Conservation (phyloP, 768 basidiomycete genomes). For the Tephrocybe sp. region DNA sequence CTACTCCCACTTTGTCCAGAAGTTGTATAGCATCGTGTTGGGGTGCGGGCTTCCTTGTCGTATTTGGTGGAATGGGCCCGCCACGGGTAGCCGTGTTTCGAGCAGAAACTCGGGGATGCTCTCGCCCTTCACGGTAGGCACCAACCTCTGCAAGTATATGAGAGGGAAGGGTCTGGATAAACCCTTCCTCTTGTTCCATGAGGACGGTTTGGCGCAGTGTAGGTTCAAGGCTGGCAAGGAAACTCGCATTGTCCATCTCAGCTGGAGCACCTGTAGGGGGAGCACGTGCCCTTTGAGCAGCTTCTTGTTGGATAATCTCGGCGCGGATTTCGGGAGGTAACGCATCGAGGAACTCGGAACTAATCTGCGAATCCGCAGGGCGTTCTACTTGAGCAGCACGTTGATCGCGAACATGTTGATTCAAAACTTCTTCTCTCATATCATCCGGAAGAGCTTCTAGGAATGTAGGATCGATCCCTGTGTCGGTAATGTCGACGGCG, state of each 20-base stretch:
- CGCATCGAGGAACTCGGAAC: slow-evolving; percentile 92
- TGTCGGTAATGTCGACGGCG: slow-evolving; percentile 95
- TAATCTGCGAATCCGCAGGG: slow-evolving; percentile 84
- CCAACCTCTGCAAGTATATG: slow-evolving; percentile 86
- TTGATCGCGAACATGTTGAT: slow-evolving; percentile 94
- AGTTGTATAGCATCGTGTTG: slow-evolving; percentile 90
- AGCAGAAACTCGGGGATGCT: slow-evolving; percentile 27
- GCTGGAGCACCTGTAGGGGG: slow-evolving; percentile 50
- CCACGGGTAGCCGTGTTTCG: slow-evolving; percentile 28
- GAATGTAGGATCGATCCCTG: slow-evolving; percentile 97
- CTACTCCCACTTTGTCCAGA: slow-evolving; percentile 85
- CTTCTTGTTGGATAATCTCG: slow-evolving; percentile 95
- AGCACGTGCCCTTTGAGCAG: slow-evolving; percentile 71
- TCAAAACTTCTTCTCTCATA: slow-evolving; percentile 97
- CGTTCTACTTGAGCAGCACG: slow-evolving; percentile 73
- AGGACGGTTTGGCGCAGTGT: slow-evolving; percentile 88
- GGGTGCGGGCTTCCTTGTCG: slow-evolving; percentile 47
- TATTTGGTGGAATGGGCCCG: slow-evolving; percentile 25
- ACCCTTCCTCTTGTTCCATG: slow-evolving; percentile 83
- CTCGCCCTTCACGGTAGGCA: slow-evolving; percentile 58
- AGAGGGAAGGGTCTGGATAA: slow-evolving; percentile 77
- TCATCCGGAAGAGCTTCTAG: slow-evolving; percentile 97
- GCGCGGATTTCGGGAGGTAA: slow-evolving; percentile 95
- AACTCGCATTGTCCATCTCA: slow-evolving; percentile 86
- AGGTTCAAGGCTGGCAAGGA: slow-evolving; percentile 90